Percentiles rank a stretch among this genome's conserved stretches.
phyloP scores from a whole-genome alignment of 1,284 basidiomycete genomes.

The Amanita bisporigera region DNA sequence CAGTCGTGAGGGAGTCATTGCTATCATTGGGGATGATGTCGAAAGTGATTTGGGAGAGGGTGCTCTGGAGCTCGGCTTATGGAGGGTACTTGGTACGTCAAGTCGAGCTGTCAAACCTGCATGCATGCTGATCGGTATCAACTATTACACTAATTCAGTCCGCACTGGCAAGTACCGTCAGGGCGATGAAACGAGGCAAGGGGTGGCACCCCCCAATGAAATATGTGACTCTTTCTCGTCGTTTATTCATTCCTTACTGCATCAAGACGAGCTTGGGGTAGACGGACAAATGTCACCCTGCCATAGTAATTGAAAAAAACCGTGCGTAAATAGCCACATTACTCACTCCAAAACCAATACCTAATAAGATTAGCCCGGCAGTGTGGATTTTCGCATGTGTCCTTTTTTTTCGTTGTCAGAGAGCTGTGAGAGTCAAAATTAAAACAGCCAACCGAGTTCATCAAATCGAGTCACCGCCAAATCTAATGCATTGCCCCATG shows the following conservation, averaged over 20 bases:
- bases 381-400: no score
- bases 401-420: no score
- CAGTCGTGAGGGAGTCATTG: conserved; percentile 47
- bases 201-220: conserved; percentile 54
- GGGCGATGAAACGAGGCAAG: conserved; percentile 56
- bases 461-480: background rate
- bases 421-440: no score
- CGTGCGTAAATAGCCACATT: background rate
- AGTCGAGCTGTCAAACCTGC: background rate
- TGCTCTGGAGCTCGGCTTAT: conserved; percentile 62
- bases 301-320: background rate
- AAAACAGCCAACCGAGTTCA: background rate
- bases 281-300: background rate
- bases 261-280: background rate
- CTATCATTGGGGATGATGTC: conserved; percentile 71
- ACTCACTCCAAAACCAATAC: background rate
- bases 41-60: conserved; percentile 69
- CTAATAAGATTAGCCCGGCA: no score
- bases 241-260: conserved; percentile 54
- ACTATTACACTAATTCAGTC: conserved; percentile 43
- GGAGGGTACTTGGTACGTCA: conserved; percentile 63
- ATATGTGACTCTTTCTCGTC: conserved; percentile 58
- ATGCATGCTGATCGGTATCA: conserved; percentile 1
- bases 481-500: background rate
- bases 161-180: conserved; percentile 67